Evolutionary conservation across 2,329 filamentous ascomycete genomes (phyloP).

Genomic region (Drechslerella dactyloides): DNA sequence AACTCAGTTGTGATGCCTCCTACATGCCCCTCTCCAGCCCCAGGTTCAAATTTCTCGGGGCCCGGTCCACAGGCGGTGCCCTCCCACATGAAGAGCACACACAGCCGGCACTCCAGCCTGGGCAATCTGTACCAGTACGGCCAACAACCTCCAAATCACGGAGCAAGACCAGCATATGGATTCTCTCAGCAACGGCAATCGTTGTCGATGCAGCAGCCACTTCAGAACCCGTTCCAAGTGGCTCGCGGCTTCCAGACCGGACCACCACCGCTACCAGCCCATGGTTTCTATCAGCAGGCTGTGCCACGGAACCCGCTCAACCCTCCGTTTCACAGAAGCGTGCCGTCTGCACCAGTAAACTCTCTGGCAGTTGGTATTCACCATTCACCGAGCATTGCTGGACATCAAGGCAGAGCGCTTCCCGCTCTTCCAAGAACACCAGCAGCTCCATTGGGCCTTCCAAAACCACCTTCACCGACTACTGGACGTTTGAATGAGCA

Average conservation of each 20-base stretch:
- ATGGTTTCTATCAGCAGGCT: conserved; percentile 18
- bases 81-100: conserved; percentile 30
- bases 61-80: conserved; percentile 18
- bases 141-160: conserved; percentile 14
- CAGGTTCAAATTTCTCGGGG: conserved; percentile 3
- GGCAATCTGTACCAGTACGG: conserved; percentile 28
- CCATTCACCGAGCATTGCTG: conserved; percentile 6
- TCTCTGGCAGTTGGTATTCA: background rate
- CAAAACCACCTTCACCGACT: conserved; percentile 16
- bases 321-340: conserved; percentile 17
- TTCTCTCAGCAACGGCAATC: conserved; percentile 26
- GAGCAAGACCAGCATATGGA: background rate
- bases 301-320: conserved; percentile 16
- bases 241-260: conserved; percentile 24
- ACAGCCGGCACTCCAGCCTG: conserved; percentile 41
- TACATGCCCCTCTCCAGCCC: conserved; percentile 37
- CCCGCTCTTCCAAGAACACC: conserved; percentile 23
- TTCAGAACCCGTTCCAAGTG: conserved; percentile 24
- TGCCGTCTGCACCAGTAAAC: conserved; percentile 10
- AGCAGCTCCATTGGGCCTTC: conserved; percentile 24
- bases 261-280: conserved; percentile 21
- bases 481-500: background rate
- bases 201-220: background rate
- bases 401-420: conserved; percentile 24
- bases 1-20: conserved; percentile 22